phyloP scores from a whole-genome alignment of 768 basidiomycete species.

The Russula olivacea region DNA sequence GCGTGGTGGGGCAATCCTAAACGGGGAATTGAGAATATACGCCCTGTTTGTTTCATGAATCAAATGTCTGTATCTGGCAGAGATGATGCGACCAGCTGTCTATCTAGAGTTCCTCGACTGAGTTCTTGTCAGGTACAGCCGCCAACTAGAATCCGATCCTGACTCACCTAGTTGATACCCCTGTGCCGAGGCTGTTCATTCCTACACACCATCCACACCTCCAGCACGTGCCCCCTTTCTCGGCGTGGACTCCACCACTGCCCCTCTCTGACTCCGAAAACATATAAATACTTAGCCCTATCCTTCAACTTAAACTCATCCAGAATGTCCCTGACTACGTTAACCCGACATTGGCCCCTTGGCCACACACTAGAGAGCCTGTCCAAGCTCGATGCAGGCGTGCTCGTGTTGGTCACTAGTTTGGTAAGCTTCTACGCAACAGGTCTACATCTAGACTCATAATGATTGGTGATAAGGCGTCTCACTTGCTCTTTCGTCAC shows the following conservation, averaged over 20 bases:
- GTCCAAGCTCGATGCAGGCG: background rate
- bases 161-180: background rate
- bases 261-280: too few species aligned
- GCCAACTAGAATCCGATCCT: background rate
- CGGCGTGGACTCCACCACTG: too few species aligned
- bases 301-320: slow-evolving; percentile 11
- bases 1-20: too few species aligned
- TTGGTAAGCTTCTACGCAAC: background rate
- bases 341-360: background rate
- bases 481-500: slow-evolving; percentile 5
- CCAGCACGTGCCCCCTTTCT: background rate
- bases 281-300: background rate
- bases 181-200: background rate
- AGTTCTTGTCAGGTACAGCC: background rate
- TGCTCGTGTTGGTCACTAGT: background rate
- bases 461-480: background rate
- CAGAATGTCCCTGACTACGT: slow-evolving; percentile 31
- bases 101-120: too few species aligned
- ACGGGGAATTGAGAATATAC: too few species aligned
- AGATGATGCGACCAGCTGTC: too few species aligned
- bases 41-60: too few species aligned
- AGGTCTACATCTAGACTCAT: background rate
- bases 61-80: too few species aligned
- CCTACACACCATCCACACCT: background rate
- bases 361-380: background rate